phyloP scores from a whole-genome alignment of 768 basidiomycete genomes.

The Hirschioporus abietinus region DNA sequence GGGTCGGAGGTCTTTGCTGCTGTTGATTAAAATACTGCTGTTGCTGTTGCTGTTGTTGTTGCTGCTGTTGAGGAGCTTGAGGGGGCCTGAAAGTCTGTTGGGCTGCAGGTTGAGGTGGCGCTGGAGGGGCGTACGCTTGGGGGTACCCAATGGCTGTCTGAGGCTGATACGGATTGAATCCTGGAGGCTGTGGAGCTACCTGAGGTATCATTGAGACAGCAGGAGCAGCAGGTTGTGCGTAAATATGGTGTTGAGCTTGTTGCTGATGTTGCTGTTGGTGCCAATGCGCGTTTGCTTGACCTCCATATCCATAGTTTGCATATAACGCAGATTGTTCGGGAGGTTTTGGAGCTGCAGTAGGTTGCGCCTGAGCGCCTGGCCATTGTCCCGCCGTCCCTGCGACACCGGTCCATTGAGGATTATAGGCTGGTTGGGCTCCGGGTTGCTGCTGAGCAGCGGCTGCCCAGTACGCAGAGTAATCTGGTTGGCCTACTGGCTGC shows the following conservation, averaged over 20 bases:
- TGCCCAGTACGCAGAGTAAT: constrained; percentile 78
- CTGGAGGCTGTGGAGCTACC: constrained; percentile 51
- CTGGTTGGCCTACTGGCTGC: constrained; percentile 52
- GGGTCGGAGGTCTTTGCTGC: constrained; percentile 28
- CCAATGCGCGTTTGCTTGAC: constrained; percentile 52
- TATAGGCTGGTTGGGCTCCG: constrained; percentile 53
- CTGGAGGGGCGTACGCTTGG: constrained; percentile 58
- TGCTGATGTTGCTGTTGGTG: constrained; percentile 56
- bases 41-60: constrained; percentile 29
- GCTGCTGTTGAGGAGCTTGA: constrained; percentile 35
- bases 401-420: constrained; percentile 52
- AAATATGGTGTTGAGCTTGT: constrained; percentile 42
- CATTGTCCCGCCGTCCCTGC: constrained; percentile 15
- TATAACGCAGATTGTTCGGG: constrained; percentile 82
- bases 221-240: constrained; percentile 38
- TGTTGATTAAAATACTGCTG: constrained; percentile 39
- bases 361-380: constrained; percentile 35
- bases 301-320: constrained; percentile 88
- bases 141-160: constrained; percentile 50
- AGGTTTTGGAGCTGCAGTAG: constrained; percentile 52
- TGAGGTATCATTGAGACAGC: constrained; percentile 38
- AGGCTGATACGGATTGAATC: constrained; percentile 75
- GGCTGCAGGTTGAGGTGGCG: constrained; percentile 47
- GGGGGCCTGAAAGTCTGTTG: constrained; percentile 34
- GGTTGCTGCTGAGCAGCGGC: constrained; percentile 46